Percentiles rank a stretch among this genome's conserved stretches.
Evolutionary conservation across 2,329 filamentous ascomycete genomes (phyloP).

Genomic region (Aspergillus novoparasiticus): DNA sequence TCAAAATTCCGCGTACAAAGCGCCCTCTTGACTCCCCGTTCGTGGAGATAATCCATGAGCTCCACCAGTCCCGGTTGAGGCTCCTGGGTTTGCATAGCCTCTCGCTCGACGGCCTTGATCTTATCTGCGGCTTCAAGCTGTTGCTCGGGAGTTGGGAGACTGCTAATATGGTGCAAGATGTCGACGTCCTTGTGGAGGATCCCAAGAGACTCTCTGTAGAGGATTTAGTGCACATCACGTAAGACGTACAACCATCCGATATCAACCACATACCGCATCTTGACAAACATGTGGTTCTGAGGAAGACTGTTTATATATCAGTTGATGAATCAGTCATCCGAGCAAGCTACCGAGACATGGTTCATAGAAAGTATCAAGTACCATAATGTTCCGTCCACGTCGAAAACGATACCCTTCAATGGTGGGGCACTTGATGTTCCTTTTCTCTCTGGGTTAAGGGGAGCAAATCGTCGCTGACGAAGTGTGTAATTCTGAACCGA

Average conservation of each 20-base stretch:
- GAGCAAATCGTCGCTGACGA: constrained; percentile 52
- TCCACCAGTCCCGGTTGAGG: constrained; percentile 77
- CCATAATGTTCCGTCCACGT: constrained; percentile 95
- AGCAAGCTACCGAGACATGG: neutral
- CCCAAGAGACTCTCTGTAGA: constrained; percentile 57
- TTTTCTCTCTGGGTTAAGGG: constrained; percentile 43
- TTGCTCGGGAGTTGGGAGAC: constrained; percentile 62
- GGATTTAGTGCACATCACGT: neutral
- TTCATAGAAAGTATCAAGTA: constrained; percentile 39
- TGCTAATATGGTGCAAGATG: constrained; percentile 86
- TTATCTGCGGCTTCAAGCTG: constrained; percentile 69
- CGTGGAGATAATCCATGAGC: constrained; percentile 82
- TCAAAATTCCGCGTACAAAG: constrained; percentile 97
- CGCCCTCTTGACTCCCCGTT: constrained; percentile 68
- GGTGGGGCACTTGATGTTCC: constrained; percentile 39
- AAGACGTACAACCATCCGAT: neutral
- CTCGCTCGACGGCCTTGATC: constrained; percentile 77
- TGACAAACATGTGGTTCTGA: constrained; percentile 91
- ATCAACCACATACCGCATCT: constrained; percentile 67
- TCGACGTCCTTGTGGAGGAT: constrained; percentile 75
- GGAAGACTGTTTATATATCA: constrained; percentile 63
- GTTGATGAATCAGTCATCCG: too few species aligned
- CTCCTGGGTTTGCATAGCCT: constrained; percentile 76
- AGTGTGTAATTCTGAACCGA: constrained; percentile 24
- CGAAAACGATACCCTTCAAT: constrained; percentile 72